Base-by-base conservation (phyloP, 192 early-diverging fungal genomes). In the Coemansia sp. region DNA sequence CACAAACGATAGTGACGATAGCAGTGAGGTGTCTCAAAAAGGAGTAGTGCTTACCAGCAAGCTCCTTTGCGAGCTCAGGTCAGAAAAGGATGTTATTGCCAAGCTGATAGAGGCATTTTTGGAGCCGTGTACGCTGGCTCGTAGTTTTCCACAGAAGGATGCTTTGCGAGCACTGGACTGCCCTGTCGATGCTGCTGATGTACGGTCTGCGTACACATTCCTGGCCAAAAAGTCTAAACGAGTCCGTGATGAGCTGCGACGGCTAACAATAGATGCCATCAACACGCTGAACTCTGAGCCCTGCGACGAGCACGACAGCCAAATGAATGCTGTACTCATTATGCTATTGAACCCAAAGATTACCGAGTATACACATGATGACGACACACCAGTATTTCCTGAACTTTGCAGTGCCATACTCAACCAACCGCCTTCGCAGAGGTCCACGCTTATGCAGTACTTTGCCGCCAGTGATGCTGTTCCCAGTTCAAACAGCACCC, bases 41-140 rank as follows among this genome's bases (percentile, higher is more conserved):
- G 57, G 57, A 28, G 28, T 59, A 13, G 60, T 61, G 28, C 61
- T 70, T 30, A 68, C 68, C 20, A 53, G 59, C 53, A 47, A n/a
- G 19, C 26, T 46, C 13, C 57, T 78, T 16, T 9, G 53, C 41
- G 46, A 48, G 35, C 57, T 71, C 28, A 14, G 26, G 16, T 53
- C 60, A 18, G 65, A 64, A 20, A 19, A 63, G 26, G 74, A 71
- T 11, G 12, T 78, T 19, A 13, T 60, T 19, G 57, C 63, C 19
- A 71, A 61, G 50, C 74, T 78, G 12, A 47, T 40, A 5, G 38
- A 47, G 37, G 65, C 66, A 10, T 78, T 78, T 28, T 56, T 64
- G 3, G 74, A 78, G 10, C 74, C 74, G 28, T 78, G 74, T 33
- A 64, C 61, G 31, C 55, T 78, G 43, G 74, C 74, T 12, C 68